These are phyloP conservation scores for Perkinsus marinus DNA, from an alignment of 169 alveolate genomes.

Conservation along the genomic window DNA sequence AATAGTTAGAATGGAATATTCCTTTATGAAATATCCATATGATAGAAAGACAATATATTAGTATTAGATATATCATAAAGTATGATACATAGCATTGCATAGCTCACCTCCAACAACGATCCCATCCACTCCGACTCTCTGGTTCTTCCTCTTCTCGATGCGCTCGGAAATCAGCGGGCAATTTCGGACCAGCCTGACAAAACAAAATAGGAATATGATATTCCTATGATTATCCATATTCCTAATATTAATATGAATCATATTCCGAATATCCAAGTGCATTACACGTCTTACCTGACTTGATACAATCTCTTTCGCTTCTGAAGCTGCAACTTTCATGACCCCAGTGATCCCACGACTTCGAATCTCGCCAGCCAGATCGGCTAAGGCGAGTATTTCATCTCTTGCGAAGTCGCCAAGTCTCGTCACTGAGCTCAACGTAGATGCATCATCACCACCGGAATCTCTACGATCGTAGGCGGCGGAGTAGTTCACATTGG, in stretches of 20 bases:
- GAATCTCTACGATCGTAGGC: not conserved
- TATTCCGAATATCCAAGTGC: too few relatives aligned
- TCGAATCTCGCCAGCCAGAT: not conserved
- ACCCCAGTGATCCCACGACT: not conserved
- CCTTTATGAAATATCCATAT: too few relatives aligned
- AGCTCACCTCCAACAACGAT: not conserved
- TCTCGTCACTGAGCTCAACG: not conserved
- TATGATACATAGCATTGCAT: too few relatives aligned
- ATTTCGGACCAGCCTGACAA: not conserved
- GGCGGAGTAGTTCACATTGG: not conserved
- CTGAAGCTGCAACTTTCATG: not conserved
- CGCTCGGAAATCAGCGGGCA: not conserved
- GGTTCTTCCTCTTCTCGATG: not conserved
- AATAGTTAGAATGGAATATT: too few relatives aligned
- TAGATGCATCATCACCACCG: not conserved
- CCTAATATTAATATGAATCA: too few relatives aligned
- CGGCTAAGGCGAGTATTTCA: not conserved
- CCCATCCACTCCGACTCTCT: not conserved
- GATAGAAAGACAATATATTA: too few relatives aligned
- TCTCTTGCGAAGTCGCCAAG: not conserved
- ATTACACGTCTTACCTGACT: not conserved
- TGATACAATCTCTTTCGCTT: not conserved
- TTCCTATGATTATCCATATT: too few relatives aligned
- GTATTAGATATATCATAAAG: too few relatives aligned
- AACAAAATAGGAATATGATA: not conserved